Evolutionary conservation across 768 basidiomycete species (phyloP), one percentile per base, ranked within the genome.

Genomic region (Podaxis rugospora): DNA sequence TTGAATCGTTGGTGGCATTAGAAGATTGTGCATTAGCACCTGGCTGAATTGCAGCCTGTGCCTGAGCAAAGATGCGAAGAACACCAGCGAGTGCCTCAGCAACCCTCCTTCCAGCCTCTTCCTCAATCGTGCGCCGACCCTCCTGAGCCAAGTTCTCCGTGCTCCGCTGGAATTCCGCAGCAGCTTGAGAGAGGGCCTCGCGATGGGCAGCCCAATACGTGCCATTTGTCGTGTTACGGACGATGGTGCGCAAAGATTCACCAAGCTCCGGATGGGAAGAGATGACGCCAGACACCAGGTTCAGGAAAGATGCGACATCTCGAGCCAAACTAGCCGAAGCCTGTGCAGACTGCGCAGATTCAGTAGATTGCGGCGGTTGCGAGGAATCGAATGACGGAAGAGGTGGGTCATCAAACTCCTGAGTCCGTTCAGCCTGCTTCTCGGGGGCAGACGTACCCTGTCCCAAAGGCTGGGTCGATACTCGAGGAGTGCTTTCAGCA

Each of bases 161-260:
- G 50, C 75, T 75, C 56, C 80, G 82, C 14, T 81, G 77, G 6
- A 88, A 66, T 37, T 81, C 77, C 36, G 81, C 79, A 3, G 84
- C 85, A 18, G 85, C 83, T 21, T 82, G 81, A 6, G 84, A 80
- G 47, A 90, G 71, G 2, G 81, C 74, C 7, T 82, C 81, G 51
- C 86, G 82, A 66, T 90, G 88, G 28, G 78, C 71, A 37, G 75
- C 70, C 89, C 88, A 93, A 68, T 93, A 92, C 7, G 80, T 76
- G 23, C 89, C 90, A 54, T 76, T 83, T 4, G 79, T 76, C 3
- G 86, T 76, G 64, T 92, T 89, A 53, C 75, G 75, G 49, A 85
- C 69, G 36, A 93, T 82, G 67, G 82, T 86, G 59, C 83, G 85
- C 59, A 93, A 69, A 47, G 80, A 81, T 58, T 89, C 86, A 2